Evolutionary conservation across 2,329 filamentous ascomycete genomes (phyloP).

Genomic region (Hypoxylon sp.): DNA sequence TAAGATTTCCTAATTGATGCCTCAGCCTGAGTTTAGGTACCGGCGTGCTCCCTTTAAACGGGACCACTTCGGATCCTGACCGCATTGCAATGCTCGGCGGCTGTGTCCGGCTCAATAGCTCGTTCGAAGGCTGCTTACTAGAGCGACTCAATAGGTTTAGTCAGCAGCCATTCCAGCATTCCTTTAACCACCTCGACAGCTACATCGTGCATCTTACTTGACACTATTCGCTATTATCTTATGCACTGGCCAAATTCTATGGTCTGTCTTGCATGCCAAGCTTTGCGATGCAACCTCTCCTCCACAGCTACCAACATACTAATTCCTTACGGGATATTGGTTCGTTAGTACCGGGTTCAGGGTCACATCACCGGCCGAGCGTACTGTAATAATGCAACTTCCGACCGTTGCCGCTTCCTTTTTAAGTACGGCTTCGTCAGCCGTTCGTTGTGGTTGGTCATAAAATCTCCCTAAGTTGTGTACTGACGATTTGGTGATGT

Average conservation of each 20-base stretch:
- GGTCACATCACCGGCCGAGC: constrained; percentile 36
- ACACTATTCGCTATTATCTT: constrained; percentile 23
- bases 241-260: constrained; percentile 24
- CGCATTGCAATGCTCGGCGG: constrained; percentile 12
- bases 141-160: constrained; percentile 9
- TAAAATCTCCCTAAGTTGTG: constrained; percentile 15
- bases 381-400: constrained; percentile 38
- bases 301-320: constrained; percentile 32
- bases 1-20: constrained; percentile 18
- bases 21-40: constrained; percentile 16
- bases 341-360: constrained; percentile 30
- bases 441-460: constrained; percentile 33
- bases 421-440: constrained; percentile 36
- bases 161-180: constrained; percentile 17
- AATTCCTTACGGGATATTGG: constrained; percentile 28
- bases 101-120: constrained; percentile 19
- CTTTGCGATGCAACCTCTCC: constrained; percentile 42
- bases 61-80: constrained; percentile 12
- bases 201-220: constrained; percentile 2
- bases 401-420: constrained; percentile 30
- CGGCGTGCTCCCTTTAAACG: constrained; percentile 11
- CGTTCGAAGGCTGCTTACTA: constrained; percentile 24
- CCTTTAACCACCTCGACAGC: constrained; percentile 7
- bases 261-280: constrained; percentile 46
- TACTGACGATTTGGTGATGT: constrained; percentile 39